A percentile compares a stretch with the other conserved stretches of the same genome.
Conservation (phyloP, 2,329 filamentous ascomycete genomes). For the Fusarium scirpi region DNA sequence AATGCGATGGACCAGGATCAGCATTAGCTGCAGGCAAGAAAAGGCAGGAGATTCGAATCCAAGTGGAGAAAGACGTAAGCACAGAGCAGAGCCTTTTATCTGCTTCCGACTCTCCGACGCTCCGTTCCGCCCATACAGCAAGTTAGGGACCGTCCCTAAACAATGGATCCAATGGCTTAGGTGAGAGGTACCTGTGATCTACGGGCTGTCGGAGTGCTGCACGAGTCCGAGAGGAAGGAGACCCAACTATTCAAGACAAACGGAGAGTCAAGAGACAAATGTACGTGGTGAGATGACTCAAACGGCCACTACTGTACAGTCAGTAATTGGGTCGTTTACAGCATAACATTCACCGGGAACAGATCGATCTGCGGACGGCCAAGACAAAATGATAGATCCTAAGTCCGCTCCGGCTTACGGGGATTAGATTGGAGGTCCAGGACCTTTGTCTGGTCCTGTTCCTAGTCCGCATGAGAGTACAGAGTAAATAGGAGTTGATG, state of each 20-base stretch:
- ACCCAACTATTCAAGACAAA: constrained; percentile 1
- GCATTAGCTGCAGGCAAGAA: constrained; percentile 8
- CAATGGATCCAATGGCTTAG: neutral
- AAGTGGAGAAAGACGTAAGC: constrained; percentile 27
- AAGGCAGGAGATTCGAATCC: constrained; percentile 14
- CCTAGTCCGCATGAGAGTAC: neutral
- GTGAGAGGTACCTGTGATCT: neutral
- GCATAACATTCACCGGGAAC: constrained; percentile 1
- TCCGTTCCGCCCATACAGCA: neutral
- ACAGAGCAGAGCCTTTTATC: neutral
- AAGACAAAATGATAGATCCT: constrained; percentile 4
- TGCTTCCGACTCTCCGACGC: neutral
- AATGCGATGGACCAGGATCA: constrained; percentile 22
- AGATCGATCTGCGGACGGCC: neutral
- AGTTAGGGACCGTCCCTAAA: neutral
- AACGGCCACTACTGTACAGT: constrained; percentile 1
- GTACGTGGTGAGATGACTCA: constrained; percentile 35
- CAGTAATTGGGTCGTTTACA: too few relatives aligned
- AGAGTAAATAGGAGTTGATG: neutral
- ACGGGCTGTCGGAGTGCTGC: constrained; percentile 41
- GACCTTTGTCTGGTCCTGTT: neutral
- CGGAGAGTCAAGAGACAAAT: constrained; percentile 18
- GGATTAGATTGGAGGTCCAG: neutral
- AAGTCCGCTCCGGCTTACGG: constrained; percentile 2
- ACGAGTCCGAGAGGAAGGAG: constrained; percentile 37